Evolutionary conservation across 441 rosid genomes (phyloP).

Genomic region (Manihot esculenta): DNA sequence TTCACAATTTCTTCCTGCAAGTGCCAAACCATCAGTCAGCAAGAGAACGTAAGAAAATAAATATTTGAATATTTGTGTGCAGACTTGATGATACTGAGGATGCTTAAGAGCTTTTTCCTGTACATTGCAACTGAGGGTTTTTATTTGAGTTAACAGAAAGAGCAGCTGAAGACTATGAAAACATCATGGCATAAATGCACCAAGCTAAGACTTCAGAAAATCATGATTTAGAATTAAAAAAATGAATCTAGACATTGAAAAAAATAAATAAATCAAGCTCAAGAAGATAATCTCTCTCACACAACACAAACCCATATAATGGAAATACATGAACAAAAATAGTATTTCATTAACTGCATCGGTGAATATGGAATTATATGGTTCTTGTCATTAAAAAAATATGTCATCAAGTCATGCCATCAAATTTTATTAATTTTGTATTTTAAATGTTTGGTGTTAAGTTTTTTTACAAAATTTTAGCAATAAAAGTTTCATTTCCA

Average conservation of each 20-base stretch:
- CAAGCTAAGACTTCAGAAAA: not conserved
- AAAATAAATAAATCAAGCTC: not conserved
- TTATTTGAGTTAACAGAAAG: not conserved
- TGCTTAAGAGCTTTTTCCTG: constrained; percentile 2
- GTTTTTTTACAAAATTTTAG: no score
- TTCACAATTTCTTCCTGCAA: constrained; percentile 66
- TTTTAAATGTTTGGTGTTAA: no score
- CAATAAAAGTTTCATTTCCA: no score
- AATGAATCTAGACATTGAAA: not conserved
- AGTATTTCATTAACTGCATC: no score
- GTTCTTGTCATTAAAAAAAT: no score
- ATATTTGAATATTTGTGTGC: not conserved
- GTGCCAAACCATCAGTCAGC: constrained; percentile 11
- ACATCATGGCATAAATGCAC: not conserved
- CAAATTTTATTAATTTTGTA: no score
- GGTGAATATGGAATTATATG: no score
- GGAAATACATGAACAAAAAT: no score
- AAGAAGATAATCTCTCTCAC: not conserved
- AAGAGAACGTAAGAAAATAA: not conserved
- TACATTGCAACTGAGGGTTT: not conserved
- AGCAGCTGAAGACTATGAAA: not conserved
- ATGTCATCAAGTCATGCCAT: no score
- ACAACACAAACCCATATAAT: no score
- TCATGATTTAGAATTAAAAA: not conserved
- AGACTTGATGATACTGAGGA: not conserved